Conservation (phyloP, 2,329 filamentous ascomycete genomes). For the Pseudopithomyces chartarum region DNA sequence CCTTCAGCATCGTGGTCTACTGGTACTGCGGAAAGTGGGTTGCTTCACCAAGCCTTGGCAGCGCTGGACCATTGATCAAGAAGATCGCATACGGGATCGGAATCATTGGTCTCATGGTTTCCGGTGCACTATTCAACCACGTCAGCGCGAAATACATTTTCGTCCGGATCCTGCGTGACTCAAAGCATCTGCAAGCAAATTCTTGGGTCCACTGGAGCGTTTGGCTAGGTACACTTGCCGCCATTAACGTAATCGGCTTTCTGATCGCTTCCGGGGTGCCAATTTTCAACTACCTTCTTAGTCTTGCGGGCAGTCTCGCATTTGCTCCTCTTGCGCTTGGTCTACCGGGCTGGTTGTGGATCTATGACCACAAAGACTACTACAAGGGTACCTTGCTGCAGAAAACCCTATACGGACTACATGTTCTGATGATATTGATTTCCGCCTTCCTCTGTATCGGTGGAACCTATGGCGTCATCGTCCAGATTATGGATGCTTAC, state of each 20-base stretch:
- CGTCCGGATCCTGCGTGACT: constrained; percentile 57
- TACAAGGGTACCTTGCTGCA: constrained; percentile 41
- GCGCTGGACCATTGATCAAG: constrained; percentile 62
- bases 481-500: constrained; percentile 59
- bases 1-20: constrained; percentile 65
- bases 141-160: constrained; percentile 61
- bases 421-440: constrained; percentile 50
- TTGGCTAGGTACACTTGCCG: constrained; percentile 55
- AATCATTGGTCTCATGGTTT: constrained; percentile 59
- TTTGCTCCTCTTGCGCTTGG: constrained; percentile 58
- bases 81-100: constrained; percentile 64
- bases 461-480: constrained; percentile 57
- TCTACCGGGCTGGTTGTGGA: constrained; percentile 57
- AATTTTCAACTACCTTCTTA: constrained; percentile 59
- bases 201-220: constrained; percentile 56
- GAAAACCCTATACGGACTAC: constrained; percentile 47
- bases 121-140: constrained; percentile 53
- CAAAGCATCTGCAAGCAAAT: constrained; percentile 56
- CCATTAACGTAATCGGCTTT: constrained; percentile 52
- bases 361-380: constrained; percentile 54
- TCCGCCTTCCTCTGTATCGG: constrained; percentile 55
- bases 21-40: constrained; percentile 66
- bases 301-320: constrained; percentile 55
- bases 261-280: constrained; percentile 60
- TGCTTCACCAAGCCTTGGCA: constrained; percentile 64